phyloP scores from a whole-genome alignment of 2,329 filamentous ascomycete species.

The Diplodia scrobiculata region DNA sequence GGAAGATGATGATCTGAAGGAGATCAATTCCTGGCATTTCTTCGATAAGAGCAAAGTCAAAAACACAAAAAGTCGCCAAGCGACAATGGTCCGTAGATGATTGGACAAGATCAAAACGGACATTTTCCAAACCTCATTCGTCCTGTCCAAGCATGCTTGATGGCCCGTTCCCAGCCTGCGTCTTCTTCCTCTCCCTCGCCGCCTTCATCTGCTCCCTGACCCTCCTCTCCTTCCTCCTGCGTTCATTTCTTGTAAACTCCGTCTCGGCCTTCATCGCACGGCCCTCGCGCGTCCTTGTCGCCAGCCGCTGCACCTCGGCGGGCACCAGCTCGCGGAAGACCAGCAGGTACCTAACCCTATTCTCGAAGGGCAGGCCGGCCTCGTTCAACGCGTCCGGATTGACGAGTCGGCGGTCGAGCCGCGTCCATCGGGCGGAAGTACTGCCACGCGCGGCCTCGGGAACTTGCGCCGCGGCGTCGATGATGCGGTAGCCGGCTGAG shows the following conservation, averaged over 20 bases:
- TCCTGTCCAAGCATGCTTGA: too few species aligned
- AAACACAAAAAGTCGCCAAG: neutral
- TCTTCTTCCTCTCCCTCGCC: slow-evolving; percentile 18
- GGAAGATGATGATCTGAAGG: neutral
- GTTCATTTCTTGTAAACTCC: neutral
- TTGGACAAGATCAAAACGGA: neutral
- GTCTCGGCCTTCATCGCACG: slow-evolving; percentile 26
- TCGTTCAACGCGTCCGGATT: slow-evolving; percentile 33
- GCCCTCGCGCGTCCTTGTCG: slow-evolving; percentile 33
- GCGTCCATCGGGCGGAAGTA: slow-evolving; percentile 31
- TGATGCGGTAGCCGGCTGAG: slow-evolving; percentile 25
- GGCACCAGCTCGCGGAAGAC: slow-evolving; percentile 32
- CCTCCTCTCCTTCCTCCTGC: slow-evolving; percentile 6
- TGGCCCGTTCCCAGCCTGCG: too few species aligned
- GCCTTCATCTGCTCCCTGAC: neutral
- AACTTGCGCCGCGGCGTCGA: neutral
- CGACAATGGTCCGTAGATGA: neutral
- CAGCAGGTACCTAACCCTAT: slow-evolving; percentile 31
- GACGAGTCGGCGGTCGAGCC: slow-evolving; percentile 34
- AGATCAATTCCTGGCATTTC: neutral
- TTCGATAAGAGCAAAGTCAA: neutral
- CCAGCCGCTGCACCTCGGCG: slow-evolving; percentile 33
- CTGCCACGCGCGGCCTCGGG: neutral
- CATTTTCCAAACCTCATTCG: neutral
- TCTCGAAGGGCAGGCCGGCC: slow-evolving; percentile 33